These are phyloP conservation scores for Eucalyptus regnans DNA, from an alignment of 345 rosid genomes.

Conservation along the genomic window DNA sequence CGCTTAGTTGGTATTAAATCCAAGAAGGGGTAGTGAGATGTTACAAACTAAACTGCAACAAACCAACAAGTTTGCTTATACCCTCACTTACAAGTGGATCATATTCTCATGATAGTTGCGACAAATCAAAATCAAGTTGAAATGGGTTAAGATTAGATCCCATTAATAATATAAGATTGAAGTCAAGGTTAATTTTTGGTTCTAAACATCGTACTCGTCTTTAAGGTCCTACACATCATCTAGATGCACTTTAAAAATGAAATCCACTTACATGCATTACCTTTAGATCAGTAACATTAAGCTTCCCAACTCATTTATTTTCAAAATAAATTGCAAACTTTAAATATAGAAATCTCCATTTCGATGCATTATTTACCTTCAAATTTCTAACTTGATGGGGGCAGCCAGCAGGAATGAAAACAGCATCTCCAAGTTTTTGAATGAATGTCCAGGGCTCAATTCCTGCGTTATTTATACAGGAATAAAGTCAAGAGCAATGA, in stretches of 20 bases:
- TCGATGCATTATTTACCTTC: conserved; percentile 10
- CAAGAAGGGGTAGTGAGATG: background rate
- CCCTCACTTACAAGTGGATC: background rate
- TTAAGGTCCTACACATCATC: background rate
- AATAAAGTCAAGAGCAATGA: background rate
- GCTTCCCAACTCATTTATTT: background rate
- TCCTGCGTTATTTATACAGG: background rate
- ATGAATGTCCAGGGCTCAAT: conserved; percentile 51
- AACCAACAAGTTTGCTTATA: background rate
- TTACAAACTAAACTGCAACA: background rate
- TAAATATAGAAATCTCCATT: background rate
- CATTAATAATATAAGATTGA: background rate
- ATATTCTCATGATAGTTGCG: background rate
- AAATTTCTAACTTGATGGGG: conserved; percentile 49
- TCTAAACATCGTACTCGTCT: background rate
- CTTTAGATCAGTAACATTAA: background rate
- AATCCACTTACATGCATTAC: background rate
- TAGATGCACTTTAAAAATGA: background rate
- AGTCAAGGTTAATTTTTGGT: background rate
- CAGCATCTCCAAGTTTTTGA: conserved; percentile 48
- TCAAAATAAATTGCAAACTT: background rate
- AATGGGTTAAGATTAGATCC: background rate
- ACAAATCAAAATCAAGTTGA: background rate
- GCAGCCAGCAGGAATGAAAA: conserved; percentile 48
- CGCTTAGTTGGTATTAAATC: background rate